Base-by-base conservation (phyloP, 495 filamentous ascomycete genomes). In the Tricharina praecox region DNA sequence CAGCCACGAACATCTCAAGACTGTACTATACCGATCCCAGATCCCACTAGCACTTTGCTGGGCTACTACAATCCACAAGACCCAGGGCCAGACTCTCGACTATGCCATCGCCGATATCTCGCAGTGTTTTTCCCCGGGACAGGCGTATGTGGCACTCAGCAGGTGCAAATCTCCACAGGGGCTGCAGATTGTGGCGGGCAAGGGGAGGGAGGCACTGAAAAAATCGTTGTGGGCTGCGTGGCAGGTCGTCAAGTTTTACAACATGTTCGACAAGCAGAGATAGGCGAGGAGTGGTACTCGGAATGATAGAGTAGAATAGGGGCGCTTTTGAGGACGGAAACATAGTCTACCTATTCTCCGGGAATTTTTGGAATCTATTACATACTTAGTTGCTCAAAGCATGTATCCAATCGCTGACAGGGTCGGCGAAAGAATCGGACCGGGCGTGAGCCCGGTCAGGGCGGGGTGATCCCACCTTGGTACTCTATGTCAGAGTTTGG, bases 11-110 rank as follows among this genome's bases (percentile, higher is more conserved):
- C 9, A 26, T 19, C 13, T 24, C 20, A 3, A 43, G 26, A 45
- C 19, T 2, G 11, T 47, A 4, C 45, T 68, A 3, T 57, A 55
- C 7, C 54, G 68, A 26, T 62, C 62, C 13, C 69, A 72, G 45
- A 62, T 70, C 5, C 68, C 69, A 0, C 58, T 72, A 4, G 52
- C 57, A 11, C 57, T 66, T 2, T 68, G 62, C 11, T 70, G 66
- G 66, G 67, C 68, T 3, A 62, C 66, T 9, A 68, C 67, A 8
- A 63, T 68, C 10, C 68, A 71, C 44, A 71, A 70, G 46, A 58
- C 55, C 45, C 68, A 70, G 45, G 68, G 69, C 11, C 63, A 63
- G 57, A 69, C 65, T 4, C 52, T 72, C 2, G 63, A 69, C 21
- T 54, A 56, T 41, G 66, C 64, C 2, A 49, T 60, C 1, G 67